phyloP scores from a whole-genome alignment of 2,329 filamentous ascomycete species.

The Aureobasidium sp. region DNA sequence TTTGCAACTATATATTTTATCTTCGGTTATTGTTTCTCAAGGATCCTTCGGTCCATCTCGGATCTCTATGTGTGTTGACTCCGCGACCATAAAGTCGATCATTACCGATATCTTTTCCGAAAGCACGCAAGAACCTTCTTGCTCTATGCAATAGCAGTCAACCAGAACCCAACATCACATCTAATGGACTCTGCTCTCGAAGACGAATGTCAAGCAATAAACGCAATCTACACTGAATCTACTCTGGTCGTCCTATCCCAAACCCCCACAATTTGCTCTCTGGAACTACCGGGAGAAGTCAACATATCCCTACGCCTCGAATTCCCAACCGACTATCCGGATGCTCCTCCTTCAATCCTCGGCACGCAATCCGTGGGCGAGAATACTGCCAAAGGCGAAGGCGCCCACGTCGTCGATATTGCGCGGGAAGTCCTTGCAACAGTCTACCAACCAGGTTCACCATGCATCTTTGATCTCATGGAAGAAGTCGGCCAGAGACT shows the following conservation, averaged over 20 bases:
- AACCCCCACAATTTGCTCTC: conserved; percentile 43
- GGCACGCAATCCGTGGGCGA: conserved; percentile 73
- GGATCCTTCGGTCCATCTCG: neutral
- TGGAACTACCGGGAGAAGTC: conserved; percentile 60
- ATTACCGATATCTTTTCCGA: neutral
- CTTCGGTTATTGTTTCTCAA: neutral
- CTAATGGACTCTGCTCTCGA: conserved; percentile 35
- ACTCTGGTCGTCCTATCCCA: conserved; percentile 42
- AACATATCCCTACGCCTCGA: conserved; percentile 50
- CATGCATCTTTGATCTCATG: conserved; percentile 87
- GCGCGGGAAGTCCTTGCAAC: conserved; percentile 59
- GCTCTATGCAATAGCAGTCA: neutral
- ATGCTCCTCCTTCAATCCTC: conserved; percentile 62
- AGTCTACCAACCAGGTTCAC: conserved; percentile 66
- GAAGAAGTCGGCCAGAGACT: conserved; percentile 45
- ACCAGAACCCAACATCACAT: neutral
- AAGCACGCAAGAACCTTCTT: neutral
- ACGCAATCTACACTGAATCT: conserved; percentile 72
- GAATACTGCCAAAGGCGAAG: conserved; percentile 60
- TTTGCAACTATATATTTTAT: neutral
- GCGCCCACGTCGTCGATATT: conserved; percentile 61
- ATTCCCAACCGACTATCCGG: conserved; percentile 70
- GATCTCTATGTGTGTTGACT: neutral
- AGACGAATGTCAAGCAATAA: conserved; percentile 75
- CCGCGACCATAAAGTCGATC: neutral